Conservation (phyloP, 495 filamentous ascomycete genomes). For the Xylaria nigripes region DNA sequence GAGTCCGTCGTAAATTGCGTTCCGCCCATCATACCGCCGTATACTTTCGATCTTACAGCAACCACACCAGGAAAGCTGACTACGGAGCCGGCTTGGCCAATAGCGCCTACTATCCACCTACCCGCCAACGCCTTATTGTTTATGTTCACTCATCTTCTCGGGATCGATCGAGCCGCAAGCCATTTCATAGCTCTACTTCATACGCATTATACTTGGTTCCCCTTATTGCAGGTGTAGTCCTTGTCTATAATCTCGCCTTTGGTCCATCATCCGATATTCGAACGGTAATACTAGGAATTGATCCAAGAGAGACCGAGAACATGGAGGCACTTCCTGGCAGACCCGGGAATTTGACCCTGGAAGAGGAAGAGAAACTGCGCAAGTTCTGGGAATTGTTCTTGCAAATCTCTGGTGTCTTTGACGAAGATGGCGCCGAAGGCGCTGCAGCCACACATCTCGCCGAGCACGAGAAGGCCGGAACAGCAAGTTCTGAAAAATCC, state of each 20-base stretch:
- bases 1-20: background rate
- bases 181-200: conserved; percentile 4
- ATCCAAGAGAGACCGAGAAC: background rate
- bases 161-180: background rate
- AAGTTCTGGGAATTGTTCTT: conserved; percentile 77
- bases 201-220: conserved; percentile 3
- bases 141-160: background rate
- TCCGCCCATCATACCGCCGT: background rate
- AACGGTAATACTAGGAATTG: background rate
- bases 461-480: conserved; percentile 15
- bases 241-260: conserved; percentile 2
- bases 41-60: background rate
- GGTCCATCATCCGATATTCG: background rate
- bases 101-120: background rate
- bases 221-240: background rate
- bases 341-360: conserved; percentile 76
- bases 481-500: conserved; percentile 48
- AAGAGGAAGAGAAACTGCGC: conserved; percentile 81
- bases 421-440: conserved; percentile 22
- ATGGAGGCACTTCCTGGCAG: conserved; percentile 59
- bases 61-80: background rate
- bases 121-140: background rate
- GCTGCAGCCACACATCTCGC: conserved; percentile 19
- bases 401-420: conserved; percentile 66
- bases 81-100: background rate